Evolutionary conservation across 2,329 filamentous ascomycete genomes (phyloP), one percentile per base, ranked within the genome.

Genomic region (Fusarium sp.): DNA sequence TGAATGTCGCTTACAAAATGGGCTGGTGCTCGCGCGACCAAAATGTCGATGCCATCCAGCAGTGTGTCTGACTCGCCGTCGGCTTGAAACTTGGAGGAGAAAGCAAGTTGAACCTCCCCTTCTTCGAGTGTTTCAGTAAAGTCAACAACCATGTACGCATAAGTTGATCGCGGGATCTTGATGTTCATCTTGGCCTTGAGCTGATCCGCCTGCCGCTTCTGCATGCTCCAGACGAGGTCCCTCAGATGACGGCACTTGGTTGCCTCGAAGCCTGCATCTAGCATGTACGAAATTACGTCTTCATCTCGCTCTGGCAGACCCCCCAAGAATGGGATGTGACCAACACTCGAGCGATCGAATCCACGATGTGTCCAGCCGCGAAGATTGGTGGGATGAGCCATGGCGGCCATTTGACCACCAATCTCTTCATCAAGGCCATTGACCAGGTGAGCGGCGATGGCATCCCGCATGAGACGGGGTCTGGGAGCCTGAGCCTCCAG

Each of bases 1-100:
- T 95, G 94, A 0, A 96, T 90, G 70, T 97, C 94, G 31, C 91
- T 94, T 0, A 87, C 85, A 25, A 92, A 89, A 77, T 94, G 90
- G 0, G 93, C 91, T 0, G 94, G 94, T 2, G 91, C 90, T 22
- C 94, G 87, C 0, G 91, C 90, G 1, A 95, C 91, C 0, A 96
- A 84, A 0, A 94, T 82, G 16, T 94, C 88, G 18, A 86, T 84
- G 0, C 86, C 86, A 40, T 91, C 84, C 1, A 94, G 80, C 7
- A 88, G 79, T 0, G 86, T 88, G 45, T 88, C 89, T 0, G 84
- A 87, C 38, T 89, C 87, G 0, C 86, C 86, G 2, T 88, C 88
- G 0, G 83, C 81, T 2, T 89, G 84, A 69, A 94, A 93, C n/a
- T 87, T 86, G n/a, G 84, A 85, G 0, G 92, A 93, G 71, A 95